Evolutionary conservation across 768 basidiomycete species (phyloP).

Genomic region (Rossbeevera mucosa): DNA sequence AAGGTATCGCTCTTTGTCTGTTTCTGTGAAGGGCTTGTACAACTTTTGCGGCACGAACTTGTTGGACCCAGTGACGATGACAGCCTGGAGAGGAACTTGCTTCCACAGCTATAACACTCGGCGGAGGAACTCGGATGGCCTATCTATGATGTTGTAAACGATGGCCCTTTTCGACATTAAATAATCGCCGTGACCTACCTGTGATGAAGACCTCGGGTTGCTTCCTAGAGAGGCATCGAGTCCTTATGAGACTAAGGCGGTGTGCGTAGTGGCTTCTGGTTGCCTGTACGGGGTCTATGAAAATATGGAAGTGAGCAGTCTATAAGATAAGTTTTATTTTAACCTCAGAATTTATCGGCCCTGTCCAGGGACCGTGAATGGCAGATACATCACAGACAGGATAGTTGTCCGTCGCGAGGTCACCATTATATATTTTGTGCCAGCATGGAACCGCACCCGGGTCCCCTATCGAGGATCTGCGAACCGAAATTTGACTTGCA

Average conservation of each 20-base stretch:
- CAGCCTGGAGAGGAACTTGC: slow-evolving; percentile 1
- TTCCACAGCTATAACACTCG: slow-evolving; percentile 18
- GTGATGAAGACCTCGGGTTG: background rate
- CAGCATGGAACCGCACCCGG: background rate
- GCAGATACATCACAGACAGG: background rate
- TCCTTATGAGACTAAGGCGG: background rate
- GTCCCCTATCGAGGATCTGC: background rate
- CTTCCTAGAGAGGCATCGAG: background rate
- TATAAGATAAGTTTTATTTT: background rate
- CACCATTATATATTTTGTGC: background rate
- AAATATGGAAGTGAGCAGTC: background rate
- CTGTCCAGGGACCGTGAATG: background rate
- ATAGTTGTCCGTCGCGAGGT: background rate
- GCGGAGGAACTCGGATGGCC: slow-evolving; percentile 3
- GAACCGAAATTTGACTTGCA: background rate
- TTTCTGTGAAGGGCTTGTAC: slow-evolving; percentile 74
- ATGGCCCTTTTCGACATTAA: background rate
- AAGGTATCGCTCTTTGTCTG: slow-evolving; percentile 72
- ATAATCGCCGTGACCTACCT: slow-evolving; percentile 1
- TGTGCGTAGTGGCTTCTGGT: background rate
- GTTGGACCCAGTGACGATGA: slow-evolving; percentile 30
- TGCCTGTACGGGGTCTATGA: background rate
- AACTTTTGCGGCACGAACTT: slow-evolving; percentile 60
- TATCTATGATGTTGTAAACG: slow-evolving; percentile 1
- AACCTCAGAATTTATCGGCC: background rate